Percentiles rank a stretch among this genome's conserved stretches.
Conservation (phyloP, 2,329 filamentous ascomycete genomes). For the Trichoderma sp. region DNA sequence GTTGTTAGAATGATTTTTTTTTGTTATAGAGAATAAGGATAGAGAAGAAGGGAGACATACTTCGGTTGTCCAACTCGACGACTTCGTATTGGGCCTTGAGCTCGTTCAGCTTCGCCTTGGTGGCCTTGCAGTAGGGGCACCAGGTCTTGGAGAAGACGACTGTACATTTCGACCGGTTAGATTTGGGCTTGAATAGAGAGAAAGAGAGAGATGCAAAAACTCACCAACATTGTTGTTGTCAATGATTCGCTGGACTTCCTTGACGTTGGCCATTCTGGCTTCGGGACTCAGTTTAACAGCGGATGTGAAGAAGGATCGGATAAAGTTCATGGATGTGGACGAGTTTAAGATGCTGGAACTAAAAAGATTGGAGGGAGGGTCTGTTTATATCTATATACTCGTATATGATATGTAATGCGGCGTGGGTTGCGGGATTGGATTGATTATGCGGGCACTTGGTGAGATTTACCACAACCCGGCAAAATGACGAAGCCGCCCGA, state of each 20-base stretch:
- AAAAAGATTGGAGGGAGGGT: background rate
- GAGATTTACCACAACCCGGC: background rate
- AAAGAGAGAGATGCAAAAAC: constrained; percentile 29
- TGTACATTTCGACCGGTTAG: constrained; percentile 31
- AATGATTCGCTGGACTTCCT: constrained; percentile 82
- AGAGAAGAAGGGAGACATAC: constrained; percentile 50
- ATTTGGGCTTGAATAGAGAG: background rate
- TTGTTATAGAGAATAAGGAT: background rate
- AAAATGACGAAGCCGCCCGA: constrained; percentile 1
- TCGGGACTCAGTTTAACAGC: constrained; percentile 51
- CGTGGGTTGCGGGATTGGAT: background rate
- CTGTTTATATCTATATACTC: background rate
- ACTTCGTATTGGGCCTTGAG: constrained; percentile 69
- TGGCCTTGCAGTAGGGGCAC: constrained; percentile 85
- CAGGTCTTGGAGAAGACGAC: constrained; percentile 97
- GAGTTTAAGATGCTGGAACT: background rate
- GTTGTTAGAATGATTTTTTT: background rate
- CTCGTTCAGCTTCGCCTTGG: constrained; percentile 71
- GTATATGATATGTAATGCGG: background rate
- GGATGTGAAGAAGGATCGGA: constrained; percentile 68
- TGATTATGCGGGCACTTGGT: background rate
- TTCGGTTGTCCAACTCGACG: constrained; percentile 81
- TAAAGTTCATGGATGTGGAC: constrained; percentile 56
- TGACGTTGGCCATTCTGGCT: constrained; percentile 78
- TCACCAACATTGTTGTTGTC: constrained; percentile 81